A percentile compares a stretch with the other conserved stretches of the same genome.
These are phyloP conservation scores for Fusarium begoniae DNA, from an alignment of 2,329 filamentous ascomycete species.

Conservation along the genomic window DNA sequence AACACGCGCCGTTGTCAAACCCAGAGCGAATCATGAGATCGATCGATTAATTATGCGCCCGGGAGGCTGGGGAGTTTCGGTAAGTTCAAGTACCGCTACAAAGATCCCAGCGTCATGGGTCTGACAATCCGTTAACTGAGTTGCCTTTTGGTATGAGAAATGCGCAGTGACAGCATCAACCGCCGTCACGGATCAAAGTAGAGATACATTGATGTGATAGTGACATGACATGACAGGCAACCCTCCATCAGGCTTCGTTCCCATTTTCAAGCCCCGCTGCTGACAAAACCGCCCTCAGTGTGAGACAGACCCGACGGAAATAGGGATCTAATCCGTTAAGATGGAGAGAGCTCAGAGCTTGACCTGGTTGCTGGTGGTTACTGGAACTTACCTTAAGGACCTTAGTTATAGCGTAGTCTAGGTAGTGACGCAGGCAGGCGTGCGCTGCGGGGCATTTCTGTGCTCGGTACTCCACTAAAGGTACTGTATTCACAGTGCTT, in stretches of 20 bases:
- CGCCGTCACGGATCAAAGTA: slow-evolving; percentile 12
- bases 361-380: slow-evolving; percentile 26
- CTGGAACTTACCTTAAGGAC: not conserved
- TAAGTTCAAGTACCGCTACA: slow-evolving; percentile 26
- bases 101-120: slow-evolving; percentile 33
- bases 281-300: slow-evolving; percentile 24
- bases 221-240: slow-evolving; percentile 9
- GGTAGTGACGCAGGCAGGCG: slow-evolving; percentile 10
- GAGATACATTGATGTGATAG: slow-evolving; percentile 19
- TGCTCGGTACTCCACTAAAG: slow-evolving; percentile 23
- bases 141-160: slow-evolving; percentile 5
- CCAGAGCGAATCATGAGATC: slow-evolving; percentile 28
- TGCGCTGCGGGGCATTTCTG: slow-evolving; percentile 29
- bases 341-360: slow-evolving; percentile 3
- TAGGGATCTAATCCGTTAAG: not conserved
- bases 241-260: not conserved
- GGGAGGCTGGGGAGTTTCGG: slow-evolving; percentile 24
- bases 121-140: not conserved
- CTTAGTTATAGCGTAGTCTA: not conserved
- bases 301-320: not conserved
- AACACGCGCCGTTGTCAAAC: slow-evolving; percentile 6
- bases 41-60: slow-evolving; percentile 25
- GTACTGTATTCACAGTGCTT: slow-evolving; percentile 30
- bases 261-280: slow-evolving; percentile 23
- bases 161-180: slow-evolving; percentile 23